A percentile compares a stretch with the other conserved stretches of the same genome.
These are phyloP conservation scores for Plasmodium billcollinsi DNA, from an alignment of 169 alveolate genomes.

Conservation along the genomic window DNA sequence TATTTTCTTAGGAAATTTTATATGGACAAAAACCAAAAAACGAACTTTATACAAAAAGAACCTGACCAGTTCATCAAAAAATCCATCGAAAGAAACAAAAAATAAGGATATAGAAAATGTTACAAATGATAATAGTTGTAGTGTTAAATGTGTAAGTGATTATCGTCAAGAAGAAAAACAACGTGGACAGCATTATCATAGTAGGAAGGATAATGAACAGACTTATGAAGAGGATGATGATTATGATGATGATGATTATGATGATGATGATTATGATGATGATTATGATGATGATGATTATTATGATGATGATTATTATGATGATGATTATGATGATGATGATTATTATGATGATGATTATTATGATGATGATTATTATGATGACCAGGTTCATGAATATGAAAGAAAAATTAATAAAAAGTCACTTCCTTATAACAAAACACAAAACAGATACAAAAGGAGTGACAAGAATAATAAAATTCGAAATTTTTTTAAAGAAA, in stretches of 20 bases:
- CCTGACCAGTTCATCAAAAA: neutral
- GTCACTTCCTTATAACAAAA: too few relatives aligned
- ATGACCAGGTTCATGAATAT: too few relatives aligned
- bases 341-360: neutral
- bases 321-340: neutral
- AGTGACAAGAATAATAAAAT: conserved; percentile 40
- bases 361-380: too few relatives aligned
- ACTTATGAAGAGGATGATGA: conserved; percentile 2
- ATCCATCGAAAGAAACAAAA: neutral
- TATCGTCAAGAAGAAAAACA: neutral
- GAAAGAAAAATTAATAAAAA: too few relatives aligned
- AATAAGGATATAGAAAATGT: neutral
- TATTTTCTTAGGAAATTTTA: conserved; percentile 46
- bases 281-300: neutral
- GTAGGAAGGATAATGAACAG: neutral
- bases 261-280: neutral
- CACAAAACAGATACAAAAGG: conserved; percentile 8
- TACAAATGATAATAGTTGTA: neutral
- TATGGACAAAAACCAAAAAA: neutral
- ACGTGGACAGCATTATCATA: neutral
- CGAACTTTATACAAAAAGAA: neutral
- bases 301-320: neutral
- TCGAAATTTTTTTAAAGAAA: conserved; percentile 44
- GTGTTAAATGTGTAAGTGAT: neutral
- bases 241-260: neutral